Percentiles rank a stretch among this genome's conserved stretches.
Evolutionary conservation across 257 asterid species (phyloP).

Genomic region (Sherardia arvensis): DNA sequence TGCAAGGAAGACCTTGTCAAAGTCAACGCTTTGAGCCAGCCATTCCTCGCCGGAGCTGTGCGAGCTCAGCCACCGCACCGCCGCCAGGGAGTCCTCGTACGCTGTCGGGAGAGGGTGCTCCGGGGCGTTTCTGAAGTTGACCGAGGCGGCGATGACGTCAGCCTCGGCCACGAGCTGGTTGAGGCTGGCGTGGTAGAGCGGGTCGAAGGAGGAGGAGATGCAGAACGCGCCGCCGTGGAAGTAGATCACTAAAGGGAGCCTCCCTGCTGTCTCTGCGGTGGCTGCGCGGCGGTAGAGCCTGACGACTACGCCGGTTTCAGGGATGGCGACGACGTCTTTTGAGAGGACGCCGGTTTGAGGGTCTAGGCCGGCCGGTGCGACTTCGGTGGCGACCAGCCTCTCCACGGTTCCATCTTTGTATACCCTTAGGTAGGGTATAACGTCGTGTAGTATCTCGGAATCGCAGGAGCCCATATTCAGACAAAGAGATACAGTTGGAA

Average conservation of each 20-base stretch:
- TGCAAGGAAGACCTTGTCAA: conserved; percentile 40
- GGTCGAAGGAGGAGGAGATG: conserved; percentile 45
- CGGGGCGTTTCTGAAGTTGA: conserved; percentile 53
- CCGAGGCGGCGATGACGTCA: conserved; percentile 33
- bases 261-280: conserved; percentile 4
- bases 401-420: conserved; percentile 49
- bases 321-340: conserved; percentile 32
- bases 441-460: conserved; percentile 31
- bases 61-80: conserved; percentile 36
- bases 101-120: conserved; percentile 63
- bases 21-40: conserved; percentile 42
- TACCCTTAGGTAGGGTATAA: conserved; percentile 46
- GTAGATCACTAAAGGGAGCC: conserved; percentile 54
- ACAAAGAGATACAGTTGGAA: background rate
- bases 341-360: conserved; percentile 43
- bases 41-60: conserved; percentile 28
- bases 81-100: conserved; percentile 61
- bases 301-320: conserved; percentile 37
- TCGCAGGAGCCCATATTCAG: conserved; percentile 22
- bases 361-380: conserved; percentile 32
- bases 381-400: conserved; percentile 43
- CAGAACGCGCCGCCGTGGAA: conserved; percentile 79
- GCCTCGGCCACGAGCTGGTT: conserved; percentile 39
- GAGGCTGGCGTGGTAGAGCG: conserved; percentile 45
- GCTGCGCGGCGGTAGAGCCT: conserved; percentile 44